Percentiles rank a stretch among this genome's conserved stretches.
Conservation (phyloP, 306 rosid genomes). For the Crotalaria pallida region DNA sequence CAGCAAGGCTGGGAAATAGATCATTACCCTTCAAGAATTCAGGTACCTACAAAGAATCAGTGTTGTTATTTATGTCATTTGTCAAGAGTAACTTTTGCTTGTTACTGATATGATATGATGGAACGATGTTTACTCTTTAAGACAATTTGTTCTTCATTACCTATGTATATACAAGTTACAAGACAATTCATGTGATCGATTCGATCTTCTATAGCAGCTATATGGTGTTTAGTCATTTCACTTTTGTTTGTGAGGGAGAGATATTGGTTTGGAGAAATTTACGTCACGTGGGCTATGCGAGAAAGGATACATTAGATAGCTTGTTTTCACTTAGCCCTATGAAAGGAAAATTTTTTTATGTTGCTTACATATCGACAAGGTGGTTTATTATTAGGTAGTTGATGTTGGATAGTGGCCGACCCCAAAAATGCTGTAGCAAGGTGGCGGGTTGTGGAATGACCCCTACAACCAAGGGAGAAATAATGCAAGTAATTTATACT, state of each 20-base stretch:
- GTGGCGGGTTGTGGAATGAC: too few species aligned
- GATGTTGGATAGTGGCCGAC: too few species aligned
- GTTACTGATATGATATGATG: background rate
- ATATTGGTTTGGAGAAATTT: background rate
- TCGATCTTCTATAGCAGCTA: background rate
- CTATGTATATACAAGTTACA: background rate
- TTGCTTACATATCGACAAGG: background rate
- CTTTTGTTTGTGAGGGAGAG: background rate
- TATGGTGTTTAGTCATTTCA: background rate
- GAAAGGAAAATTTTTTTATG: background rate
- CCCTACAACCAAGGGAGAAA: too few species aligned
- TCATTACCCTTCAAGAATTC: conserved; percentile 31
- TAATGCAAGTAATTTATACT: too few species aligned
- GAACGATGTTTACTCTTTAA: conserved; percentile 2
- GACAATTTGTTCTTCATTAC: background rate
- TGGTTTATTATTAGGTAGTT: too few species aligned
- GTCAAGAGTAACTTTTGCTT: background rate
- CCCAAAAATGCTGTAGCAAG: too few species aligned
- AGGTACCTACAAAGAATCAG: conserved; percentile 34
- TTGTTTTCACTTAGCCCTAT: background rate
- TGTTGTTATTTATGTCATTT: background rate
- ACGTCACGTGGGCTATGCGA: background rate
- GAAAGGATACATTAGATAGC: background rate
- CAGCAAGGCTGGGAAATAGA: conserved; percentile 45
- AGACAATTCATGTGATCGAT: background rate